Conservation (phyloP, 2,329 filamentous ascomycete species). For the Talaromyces verruculosus region DNA sequence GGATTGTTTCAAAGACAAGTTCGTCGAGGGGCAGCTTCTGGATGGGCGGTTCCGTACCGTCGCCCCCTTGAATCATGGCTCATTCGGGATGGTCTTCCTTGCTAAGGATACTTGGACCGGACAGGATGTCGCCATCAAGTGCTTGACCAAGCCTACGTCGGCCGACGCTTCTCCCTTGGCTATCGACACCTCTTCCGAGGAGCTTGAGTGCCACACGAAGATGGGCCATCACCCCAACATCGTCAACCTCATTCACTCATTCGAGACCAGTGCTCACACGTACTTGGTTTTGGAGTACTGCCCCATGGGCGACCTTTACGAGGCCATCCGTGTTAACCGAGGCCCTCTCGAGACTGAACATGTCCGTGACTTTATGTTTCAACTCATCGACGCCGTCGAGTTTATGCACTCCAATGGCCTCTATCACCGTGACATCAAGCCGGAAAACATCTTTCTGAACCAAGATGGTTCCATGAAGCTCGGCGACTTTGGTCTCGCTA, state of each 20-base stretch:
- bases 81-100: slow-evolving; percentile 97
- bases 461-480: slow-evolving; percentile 89
- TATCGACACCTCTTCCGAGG: slow-evolving; percentile 69
- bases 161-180: slow-evolving; percentile 63
- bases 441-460: slow-evolving; percentile 96
- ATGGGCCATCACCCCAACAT: slow-evolving; percentile 84
- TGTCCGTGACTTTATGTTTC: slow-evolving; percentile 94
- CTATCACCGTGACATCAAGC: slow-evolving; percentile 98
- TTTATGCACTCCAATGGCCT: slow-evolving; percentile 89
- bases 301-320: slow-evolving; percentile 91
- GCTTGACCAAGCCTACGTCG: slow-evolving; percentile 78
- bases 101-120: slow-evolving; percentile 76
- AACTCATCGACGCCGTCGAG: slow-evolving; percentile 84
- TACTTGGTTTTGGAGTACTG: slow-evolving; percentile 96
- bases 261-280: slow-evolving; percentile 85
- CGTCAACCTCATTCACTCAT: slow-evolving; percentile 86
- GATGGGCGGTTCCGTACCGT: slow-evolving; percentile 83
- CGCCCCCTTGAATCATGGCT: slow-evolving; percentile 95
- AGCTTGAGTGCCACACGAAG: slow-evolving; percentile 69
- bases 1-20: slow-evolving; percentile 39
- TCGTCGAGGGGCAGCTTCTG: slow-evolving; percentile 38
- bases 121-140: slow-evolving; percentile 90
- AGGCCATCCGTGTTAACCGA: slow-evolving; percentile 85
- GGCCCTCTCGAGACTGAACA: slow-evolving; percentile 94
- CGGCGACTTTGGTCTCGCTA: slow-evolving; percentile 92